Conservation (phyloP, 129 eudicot species). For the Chrysanthemum makinoi region DNA sequence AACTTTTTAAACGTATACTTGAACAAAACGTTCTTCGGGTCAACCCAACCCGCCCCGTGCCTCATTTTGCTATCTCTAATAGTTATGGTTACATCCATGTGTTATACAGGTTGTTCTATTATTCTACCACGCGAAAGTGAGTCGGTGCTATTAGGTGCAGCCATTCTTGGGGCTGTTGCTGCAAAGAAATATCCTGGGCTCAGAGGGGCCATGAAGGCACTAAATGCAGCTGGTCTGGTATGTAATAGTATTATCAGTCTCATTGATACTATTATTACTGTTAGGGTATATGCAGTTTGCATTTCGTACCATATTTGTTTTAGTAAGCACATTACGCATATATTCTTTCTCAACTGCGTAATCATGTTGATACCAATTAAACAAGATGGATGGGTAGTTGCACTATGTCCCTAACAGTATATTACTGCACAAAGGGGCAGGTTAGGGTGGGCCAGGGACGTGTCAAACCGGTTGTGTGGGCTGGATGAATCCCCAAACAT, state of each 20-base stretch:
- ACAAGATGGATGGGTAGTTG: not conserved
- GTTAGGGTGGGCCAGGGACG: not conserved
- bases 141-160: slow-evolving; percentile 91
- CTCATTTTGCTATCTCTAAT: too few species aligned
- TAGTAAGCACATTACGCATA: not conserved
- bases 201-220: slow-evolving; percentile 88
- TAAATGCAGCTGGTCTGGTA: slow-evolving; percentile 94
- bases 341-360: too few species aligned
- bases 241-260: not conserved
- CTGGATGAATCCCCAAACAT: too few species aligned
- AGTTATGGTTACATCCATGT: slow-evolving; percentile 1
- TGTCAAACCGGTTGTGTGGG: too few species aligned
- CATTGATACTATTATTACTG: not conserved
- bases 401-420: not conserved
- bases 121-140: slow-evolving; percentile 94
- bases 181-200: slow-evolving; percentile 72
- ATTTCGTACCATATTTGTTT: not conserved
- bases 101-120: slow-evolving; percentile 68
- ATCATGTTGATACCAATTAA: not conserved
- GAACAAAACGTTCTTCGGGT: not conserved
- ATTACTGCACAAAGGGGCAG: not conserved
- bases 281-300: not conserved
- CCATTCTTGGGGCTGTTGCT: slow-evolving; percentile 97
- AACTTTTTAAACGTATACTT: too few species aligned
- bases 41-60: not conserved